Percentiles rank a stretch among this genome's conserved stretches.
Evolutionary conservation across 2,329 filamentous ascomycete genomes (phyloP).

Genomic region (Ambrosiella beaveri): DNA sequence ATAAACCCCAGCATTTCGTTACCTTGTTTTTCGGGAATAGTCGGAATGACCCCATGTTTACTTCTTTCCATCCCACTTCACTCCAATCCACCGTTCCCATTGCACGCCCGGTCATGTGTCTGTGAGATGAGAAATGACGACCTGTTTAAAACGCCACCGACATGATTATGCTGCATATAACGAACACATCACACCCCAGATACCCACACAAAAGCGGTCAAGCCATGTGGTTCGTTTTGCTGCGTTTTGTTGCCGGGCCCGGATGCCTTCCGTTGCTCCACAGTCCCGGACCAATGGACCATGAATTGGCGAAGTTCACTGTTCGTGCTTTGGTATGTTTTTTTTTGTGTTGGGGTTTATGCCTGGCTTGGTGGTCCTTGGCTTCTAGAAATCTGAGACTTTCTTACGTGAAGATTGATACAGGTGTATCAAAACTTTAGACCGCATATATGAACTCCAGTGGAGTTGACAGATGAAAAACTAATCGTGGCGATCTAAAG

Average conservation of each 20-base stretch:
- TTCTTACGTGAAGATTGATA: background rate
- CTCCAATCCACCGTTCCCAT: too few relatives aligned
- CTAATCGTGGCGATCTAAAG: too few relatives aligned
- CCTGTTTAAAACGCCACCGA: background rate
- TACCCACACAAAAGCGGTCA: background rate
- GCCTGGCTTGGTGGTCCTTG: background rate
- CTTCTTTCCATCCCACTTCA: too few relatives aligned
- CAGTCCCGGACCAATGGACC: background rate
- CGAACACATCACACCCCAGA: too few relatives aligned
- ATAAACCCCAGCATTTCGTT: too few relatives aligned
- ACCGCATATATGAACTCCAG: too few relatives aligned
- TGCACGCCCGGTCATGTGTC: too few relatives aligned
- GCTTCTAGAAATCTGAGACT: background rate
- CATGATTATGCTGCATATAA: background rate
- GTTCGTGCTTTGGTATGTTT: background rate
- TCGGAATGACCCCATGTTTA: too few relatives aligned
- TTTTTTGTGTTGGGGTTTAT: background rate
- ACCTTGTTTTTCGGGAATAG: too few relatives aligned
- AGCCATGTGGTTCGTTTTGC: background rate
- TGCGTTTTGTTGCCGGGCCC: background rate
- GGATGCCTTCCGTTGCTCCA: slow-evolving; percentile 3
- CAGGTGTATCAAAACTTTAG: background rate
- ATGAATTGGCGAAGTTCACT: background rate
- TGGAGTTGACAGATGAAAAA: too few relatives aligned
- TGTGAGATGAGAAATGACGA: background rate